Base-by-base conservation (phyloP, 768 basidiomycete species). In the Kwoniella pini region DNA sequence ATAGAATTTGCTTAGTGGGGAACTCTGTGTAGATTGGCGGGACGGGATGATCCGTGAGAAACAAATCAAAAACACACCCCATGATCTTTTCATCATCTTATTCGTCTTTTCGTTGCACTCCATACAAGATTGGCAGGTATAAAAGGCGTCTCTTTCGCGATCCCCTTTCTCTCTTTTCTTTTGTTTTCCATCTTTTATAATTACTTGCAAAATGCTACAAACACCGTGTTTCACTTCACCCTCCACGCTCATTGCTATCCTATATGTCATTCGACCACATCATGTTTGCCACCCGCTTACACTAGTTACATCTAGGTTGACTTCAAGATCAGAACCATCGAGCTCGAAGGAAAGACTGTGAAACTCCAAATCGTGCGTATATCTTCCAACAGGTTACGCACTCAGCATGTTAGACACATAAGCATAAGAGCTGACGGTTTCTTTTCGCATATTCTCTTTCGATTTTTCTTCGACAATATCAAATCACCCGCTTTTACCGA, bases 281-380 rank as follows among this genome's bases (percentile, higher is more conserved):
- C 30, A 21, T 11, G 2, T 11, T 24, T 24, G 38, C 26, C 17
- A 28, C 21, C 24, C 43, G 42, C 57, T 49, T 12, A 61, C 45
- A 64, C 36, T 24, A 28, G 21, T 26, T n/a, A 9, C 38, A 24
- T 4, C 13, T 22, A 65, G 65, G 66, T 67, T 30, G 68, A 70
- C 44, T 70, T 69, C 68, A 76, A 76, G 88, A 99, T 99, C 81
- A 88, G 95, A 28, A 98, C 94, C 48, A 98, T 99, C 77, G 94
- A 99, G 79, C 85, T 99, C 45, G 95, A 99, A 70, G 95, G 95
- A 43, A 98, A 97, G 82, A 87, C 90, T 33, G 92, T 98, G 77
- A 99, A 99, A 81, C 85, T 99, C 19, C 95, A 99, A 80, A 98
- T 99, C 79, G 94, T 95, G 68, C 67, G 90, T 84, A 12, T 42